These are phyloP conservation scores for Prunus dulcis DNA, from an alignment of 306 rosid species.

Conservation along the genomic window DNA sequence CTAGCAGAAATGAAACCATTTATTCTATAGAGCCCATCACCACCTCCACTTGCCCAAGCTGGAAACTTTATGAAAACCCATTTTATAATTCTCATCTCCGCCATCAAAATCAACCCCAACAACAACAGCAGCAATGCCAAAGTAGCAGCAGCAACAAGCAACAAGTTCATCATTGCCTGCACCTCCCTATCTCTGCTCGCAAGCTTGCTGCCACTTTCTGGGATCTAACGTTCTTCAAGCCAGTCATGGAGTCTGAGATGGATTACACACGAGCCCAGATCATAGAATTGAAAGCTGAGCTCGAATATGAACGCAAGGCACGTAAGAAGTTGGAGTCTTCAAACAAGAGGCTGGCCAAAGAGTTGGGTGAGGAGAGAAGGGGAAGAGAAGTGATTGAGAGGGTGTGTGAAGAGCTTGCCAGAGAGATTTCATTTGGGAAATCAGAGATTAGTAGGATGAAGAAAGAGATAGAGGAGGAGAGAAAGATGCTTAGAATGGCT, in stretches of 20 bases:
- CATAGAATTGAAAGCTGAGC: slow-evolving; percentile 40
- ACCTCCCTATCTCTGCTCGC: slow-evolving; percentile 34
- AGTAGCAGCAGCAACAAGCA: slow-evolving; percentile 7
- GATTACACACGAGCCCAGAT: slow-evolving; percentile 36
- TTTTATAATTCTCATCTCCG: slow-evolving; percentile 36
- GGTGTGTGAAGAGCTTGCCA: slow-evolving; percentile 40
- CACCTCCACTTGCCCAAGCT: slow-evolving; percentile 41
- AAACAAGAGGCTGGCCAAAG: slow-evolving; percentile 36
- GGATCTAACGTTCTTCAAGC: slow-evolving; percentile 35
- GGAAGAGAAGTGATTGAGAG: slow-evolving; percentile 41
- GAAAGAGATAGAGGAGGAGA: slow-evolving; percentile 49
- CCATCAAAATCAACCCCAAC: background rate
- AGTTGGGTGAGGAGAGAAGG: slow-evolving; percentile 37
- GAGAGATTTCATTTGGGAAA: slow-evolving; percentile 29
- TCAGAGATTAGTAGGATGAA: slow-evolving; percentile 34
- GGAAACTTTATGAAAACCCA: slow-evolving; percentile 63
- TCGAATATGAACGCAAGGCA: slow-evolving; percentile 39
- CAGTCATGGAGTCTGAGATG: slow-evolving; percentile 37
- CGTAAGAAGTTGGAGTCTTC: slow-evolving; percentile 35
- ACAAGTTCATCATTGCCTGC: slow-evolving; percentile 21
- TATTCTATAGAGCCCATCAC: slow-evolving; percentile 19
- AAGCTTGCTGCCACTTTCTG: slow-evolving; percentile 44
- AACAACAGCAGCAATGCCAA: slow-evolving; percentile 9
- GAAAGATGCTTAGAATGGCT: slow-evolving; percentile 53
- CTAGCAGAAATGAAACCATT: slow-evolving; percentile 21